phyloP scores from a whole-genome alignment of 2,329 filamentous ascomycete species.

The Alternaria sp. region DNA sequence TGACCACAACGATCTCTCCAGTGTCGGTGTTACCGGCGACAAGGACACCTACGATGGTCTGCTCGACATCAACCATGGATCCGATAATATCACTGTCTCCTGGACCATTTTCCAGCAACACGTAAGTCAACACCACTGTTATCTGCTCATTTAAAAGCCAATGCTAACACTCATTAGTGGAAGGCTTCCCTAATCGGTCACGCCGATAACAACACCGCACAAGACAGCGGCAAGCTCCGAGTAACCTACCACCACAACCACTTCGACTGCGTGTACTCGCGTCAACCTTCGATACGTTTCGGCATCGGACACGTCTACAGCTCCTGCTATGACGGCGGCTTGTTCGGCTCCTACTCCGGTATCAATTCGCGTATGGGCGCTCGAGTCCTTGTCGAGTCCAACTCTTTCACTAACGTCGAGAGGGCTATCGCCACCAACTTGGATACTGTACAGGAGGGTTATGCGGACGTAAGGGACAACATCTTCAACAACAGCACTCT shows the following conservation, averaged over 20 bases:
- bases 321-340: constrained; percentile 53
- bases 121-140: constrained; percentile 33
- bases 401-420: constrained; percentile 65
- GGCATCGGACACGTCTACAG: constrained; percentile 70
- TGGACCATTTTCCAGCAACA: constrained; percentile 64
- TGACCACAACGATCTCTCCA: constrained; percentile 72
- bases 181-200: constrained; percentile 68
- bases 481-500: constrained; percentile 52
- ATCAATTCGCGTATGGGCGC: constrained; percentile 57
- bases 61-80: constrained; percentile 69
- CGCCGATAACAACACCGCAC: constrained; percentile 36
- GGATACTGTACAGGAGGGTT: constrained; percentile 63
- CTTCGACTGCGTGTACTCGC: constrained; percentile 70
- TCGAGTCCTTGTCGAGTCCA: constrained; percentile 56
- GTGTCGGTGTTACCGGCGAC: constrained; percentile 53
- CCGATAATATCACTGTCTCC: constrained; percentile 67
- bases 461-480: constrained; percentile 58
- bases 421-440: constrained; percentile 66
- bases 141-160: neutral
- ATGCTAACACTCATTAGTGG: constrained; percentile 49
- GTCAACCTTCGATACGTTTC: constrained; percentile 70
- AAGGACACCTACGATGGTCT: constrained; percentile 50
- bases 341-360: constrained; percentile 55
- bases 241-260: constrained; percentile 74
- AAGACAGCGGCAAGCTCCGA: constrained; percentile 67